Evolutionary conservation across 2,329 filamentous ascomycete genomes (phyloP).

Genomic region (Exophiala dermatitidis): DNA sequence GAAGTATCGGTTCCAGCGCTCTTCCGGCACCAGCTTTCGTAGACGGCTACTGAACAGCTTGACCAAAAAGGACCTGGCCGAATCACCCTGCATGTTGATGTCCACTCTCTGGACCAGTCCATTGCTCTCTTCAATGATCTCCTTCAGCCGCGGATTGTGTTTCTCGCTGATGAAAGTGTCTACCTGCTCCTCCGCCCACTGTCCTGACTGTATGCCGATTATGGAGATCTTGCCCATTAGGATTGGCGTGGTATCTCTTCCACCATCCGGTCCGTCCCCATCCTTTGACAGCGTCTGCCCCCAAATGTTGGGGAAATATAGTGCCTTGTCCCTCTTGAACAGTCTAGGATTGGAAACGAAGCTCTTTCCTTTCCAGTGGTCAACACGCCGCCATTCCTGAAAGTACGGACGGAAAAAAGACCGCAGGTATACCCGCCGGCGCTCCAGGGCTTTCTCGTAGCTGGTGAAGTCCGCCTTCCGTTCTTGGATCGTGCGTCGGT

Average conservation of each 20-base stretch:
- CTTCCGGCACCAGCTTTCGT: constrained; percentile 40
- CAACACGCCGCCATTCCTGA: constrained; percentile 85
- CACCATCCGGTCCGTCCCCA: constrained; percentile 38
- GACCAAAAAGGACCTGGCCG: constrained; percentile 54
- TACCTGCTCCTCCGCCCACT: constrained; percentile 79
- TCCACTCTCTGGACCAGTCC: constrained; percentile 67
- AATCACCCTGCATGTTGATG: constrained; percentile 82
- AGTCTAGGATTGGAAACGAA: constrained; percentile 79
- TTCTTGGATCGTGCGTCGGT: constrained; percentile 59
- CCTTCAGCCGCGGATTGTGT: constrained; percentile 62
- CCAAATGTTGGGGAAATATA: constrained; percentile 89
- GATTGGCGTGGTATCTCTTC: constrained; percentile 66
- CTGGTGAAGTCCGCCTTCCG: constrained; percentile 72
- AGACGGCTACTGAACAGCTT: constrained; percentile 47
- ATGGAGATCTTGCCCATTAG: constrained; percentile 68
- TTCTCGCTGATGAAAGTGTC: constrained; percentile 60
- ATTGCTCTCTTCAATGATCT: constrained; percentile 48
- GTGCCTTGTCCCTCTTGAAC: constrained; percentile 71
- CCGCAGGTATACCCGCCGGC: constrained; percentile 68
- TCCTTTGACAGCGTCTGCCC: constrained; percentile 60
- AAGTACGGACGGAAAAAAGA: constrained; percentile 86
- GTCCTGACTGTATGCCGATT: constrained; percentile 71
- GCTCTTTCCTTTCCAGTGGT: constrained; percentile 77
- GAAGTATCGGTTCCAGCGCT: constrained; percentile 54
- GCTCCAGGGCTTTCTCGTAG: constrained; percentile 73